Base-by-base conservation (phyloP, 768 basidiomycete genomes). In the Boletus reticulatus region DNA sequence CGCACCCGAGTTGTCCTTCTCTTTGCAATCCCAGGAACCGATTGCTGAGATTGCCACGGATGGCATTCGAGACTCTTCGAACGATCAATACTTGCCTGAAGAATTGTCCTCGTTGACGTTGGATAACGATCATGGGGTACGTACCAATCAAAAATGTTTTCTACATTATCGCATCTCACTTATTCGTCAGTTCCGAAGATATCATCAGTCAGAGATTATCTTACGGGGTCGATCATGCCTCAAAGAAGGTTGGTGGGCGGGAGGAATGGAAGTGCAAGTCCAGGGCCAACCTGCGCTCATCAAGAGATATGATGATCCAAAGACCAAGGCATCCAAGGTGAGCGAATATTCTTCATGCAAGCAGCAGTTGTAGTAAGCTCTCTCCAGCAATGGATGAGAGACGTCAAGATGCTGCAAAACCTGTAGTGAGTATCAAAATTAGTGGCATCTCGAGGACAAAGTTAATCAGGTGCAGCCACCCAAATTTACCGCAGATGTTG, bases 401-500 rank as follows among this genome's bases (percentile, higher is more conserved):
- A 83, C 50, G 75, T 83, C 22, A 81, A 79, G 62, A 67, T 73
- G 24, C 68, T 83, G 41, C 78, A 81, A 59, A 77, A 76, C 52
- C 53, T 82, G n/a, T 77, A 76, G 81, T 82, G 52, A 48, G 79
- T 66, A 17, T 14, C 6, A 4, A 36, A 16, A 24, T 20, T 14
- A 14, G 20, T 45, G 14, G 4, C 46, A 9, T 19, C 20, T 45
- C 20, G 34, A 20, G 17, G 11, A 20, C 17, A 19, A 13, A 8
- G 8, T 20, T 6, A 42, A 37, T 58, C 4, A 8, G 34, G 17
- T 31, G 16, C 38, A 80, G 81, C 56, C 81, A 81, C 53, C 78
- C 80, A 17, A 81, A 79, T 59, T 64, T 83, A 22, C 81, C 82
- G 0, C 80, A 82, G 61, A 75, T 83, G 73, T 56, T 80, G 8